Percentiles rank a stretch among this genome's conserved stretches.
These are phyloP conservation scores for Dendrobium catenatum DNA, from an alignment of 106 monocot genomes.

Conservation along the genomic window DNA sequence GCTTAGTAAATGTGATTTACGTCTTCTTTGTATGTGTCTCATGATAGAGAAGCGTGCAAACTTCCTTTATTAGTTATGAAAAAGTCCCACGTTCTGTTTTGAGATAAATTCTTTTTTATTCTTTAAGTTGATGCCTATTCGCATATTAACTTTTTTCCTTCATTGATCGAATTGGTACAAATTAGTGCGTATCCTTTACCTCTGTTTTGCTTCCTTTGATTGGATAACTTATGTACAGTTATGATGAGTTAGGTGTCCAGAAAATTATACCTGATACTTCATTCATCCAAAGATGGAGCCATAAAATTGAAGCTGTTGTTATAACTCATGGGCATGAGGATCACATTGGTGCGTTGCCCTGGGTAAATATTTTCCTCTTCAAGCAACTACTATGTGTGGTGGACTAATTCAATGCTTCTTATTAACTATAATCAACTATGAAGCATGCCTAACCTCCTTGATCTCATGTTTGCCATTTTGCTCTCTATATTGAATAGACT, in stretches of 20 bases:
- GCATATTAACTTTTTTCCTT: background rate
- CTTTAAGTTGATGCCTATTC: background rate
- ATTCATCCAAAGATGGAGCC: conserved; percentile 95
- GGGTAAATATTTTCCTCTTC: conserved; percentile 66
- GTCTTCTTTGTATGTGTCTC: background rate
- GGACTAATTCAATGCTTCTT: background rate
- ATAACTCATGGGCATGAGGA: conserved; percentile 99
- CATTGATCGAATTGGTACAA: background rate
- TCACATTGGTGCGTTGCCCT: conserved; percentile 99
- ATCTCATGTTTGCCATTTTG: background rate
- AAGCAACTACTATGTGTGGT: conserved; percentile 10
- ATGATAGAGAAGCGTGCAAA: background rate
- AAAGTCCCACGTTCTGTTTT: background rate
- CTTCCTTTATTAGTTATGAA: background rate
- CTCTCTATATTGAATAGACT: background rate
- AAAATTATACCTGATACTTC: conserved; percentile 95
- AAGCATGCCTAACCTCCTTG: background rate
- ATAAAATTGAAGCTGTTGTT: conserved; percentile 96
- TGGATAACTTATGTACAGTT: conserved; percentile 31
- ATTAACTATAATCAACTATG: background rate
- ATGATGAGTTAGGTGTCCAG: conserved; percentile 95
- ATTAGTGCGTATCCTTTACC: background rate
- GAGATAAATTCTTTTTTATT: background rate
- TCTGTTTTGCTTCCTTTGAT: background rate
- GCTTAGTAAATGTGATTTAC: background rate